A percentile compares a stretch with the other conserved stretches of the same genome.
phyloP scores from a whole-genome alignment of 345 rosid species.

The Pugionium cornutum region DNA sequence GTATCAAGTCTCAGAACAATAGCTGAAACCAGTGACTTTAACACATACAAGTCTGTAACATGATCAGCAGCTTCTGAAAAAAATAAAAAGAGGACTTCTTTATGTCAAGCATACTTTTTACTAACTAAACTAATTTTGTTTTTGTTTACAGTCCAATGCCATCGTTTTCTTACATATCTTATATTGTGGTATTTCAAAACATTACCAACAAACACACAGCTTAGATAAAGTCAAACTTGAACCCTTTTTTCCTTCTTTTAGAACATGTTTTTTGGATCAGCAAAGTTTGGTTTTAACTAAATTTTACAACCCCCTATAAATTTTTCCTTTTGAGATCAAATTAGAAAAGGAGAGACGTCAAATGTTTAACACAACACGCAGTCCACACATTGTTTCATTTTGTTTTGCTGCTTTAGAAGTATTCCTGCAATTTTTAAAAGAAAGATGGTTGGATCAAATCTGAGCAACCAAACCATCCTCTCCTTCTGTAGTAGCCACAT shows the following conservation, averaged over 20 bases:
- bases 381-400: background rate
- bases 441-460: constrained; percentile 48
- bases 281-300: constrained; percentile 10
- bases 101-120: no score
- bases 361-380: constrained; percentile 8
- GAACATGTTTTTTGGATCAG: constrained; percentile 1
- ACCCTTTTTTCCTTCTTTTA: background rate
- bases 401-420: constrained; percentile 13
- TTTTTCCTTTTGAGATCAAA: constrained; percentile 4
- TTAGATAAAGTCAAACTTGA: background rate
- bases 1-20: no score
- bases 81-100: no score
- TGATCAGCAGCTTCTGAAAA: no score
- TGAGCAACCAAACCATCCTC: constrained; percentile 55
- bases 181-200: background rate
- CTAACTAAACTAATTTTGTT: no score
- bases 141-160: background rate
- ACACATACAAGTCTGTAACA: no score
- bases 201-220: background rate
- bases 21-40: no score
- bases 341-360: constrained; percentile 3
- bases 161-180: background rate
- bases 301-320: constrained; percentile 21
- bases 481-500: constrained; percentile 17
- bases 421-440: constrained; percentile 5